Base-by-base conservation (phyloP, 306 rosid genomes). In the Nissolia schottii region DNA sequence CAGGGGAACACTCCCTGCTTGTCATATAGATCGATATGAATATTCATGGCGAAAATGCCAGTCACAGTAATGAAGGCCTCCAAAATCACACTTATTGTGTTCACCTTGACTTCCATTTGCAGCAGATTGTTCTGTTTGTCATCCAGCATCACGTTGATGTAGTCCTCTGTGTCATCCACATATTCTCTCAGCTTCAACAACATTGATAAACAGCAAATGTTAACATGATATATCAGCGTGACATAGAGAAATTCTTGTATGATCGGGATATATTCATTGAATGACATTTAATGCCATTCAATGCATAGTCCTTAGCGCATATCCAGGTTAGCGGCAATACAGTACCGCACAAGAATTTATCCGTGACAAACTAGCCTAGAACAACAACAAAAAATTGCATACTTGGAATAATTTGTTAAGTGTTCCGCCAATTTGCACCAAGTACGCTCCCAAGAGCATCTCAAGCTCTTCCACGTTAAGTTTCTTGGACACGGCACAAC, bases 381-480 rank as follows among this genome's bases (percentile, higher is more conserved):
- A n/a, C n/a, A n/a, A 12, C 7, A 41, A 23, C 31, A 10, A 1
- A 22, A 43, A 16, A 29, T 18, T 29, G 18, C 71, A n/a, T 71
- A 82, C 79, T 56, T 48, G 28, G 1, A 71, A 72, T 66, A 81
- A 62, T 68, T 90, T 88, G 78, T 85, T 88, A n/a, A 85, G 25
- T 18, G 93, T 90, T 70, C 96, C 93, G 74, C 88, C 96, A 19
- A 90, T 90, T 77, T 90, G 96, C 58, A 90, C 98, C 56, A 90
- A 90, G 80, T 93, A 93, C 18, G 96, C 98, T 73, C 85, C 98
- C 78, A 93, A 78, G 22, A 93, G 86, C 96, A 87, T 93, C 76
- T 92, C 98, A 59, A 92, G 91, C 79, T 92, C 98, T 67, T 79
- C 87, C 14, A 88, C 96, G 71, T 88, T 89, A 54, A 64, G 84